Evolutionary conservation across 345 rosid genomes (phyloP).

Genomic region (Eucalyptus grandis): DNA sequence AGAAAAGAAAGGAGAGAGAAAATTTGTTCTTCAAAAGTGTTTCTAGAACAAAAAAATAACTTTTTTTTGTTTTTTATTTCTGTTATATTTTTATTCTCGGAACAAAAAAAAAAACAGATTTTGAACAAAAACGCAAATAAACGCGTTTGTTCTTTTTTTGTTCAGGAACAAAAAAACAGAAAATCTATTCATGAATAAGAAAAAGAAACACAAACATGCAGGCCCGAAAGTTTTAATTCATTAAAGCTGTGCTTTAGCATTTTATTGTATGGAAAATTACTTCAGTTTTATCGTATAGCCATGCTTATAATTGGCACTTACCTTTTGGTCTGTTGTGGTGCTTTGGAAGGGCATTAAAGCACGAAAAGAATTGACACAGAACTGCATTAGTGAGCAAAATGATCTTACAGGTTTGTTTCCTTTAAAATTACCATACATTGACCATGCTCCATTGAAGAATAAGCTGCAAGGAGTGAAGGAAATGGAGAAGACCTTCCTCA

Average conservation of each 20-base stretch:
- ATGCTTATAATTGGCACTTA: background rate
- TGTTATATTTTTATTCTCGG: no score
- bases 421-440: background rate
- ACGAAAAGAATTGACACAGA: background rate
- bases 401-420: background rate
- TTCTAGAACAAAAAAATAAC: no score
- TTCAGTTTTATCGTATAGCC: background rate
- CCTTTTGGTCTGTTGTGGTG: background rate
- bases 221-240: background rate
- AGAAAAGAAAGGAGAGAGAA: no score
- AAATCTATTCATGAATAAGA: no score
- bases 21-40: no score
- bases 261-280: background rate
- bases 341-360: background rate
- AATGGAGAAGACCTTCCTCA: background rate
- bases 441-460: background rate
- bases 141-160: no score
- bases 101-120: no score
- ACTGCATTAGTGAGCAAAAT: background rate
- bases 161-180: no score
- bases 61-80: no score
- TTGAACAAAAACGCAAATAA: no score
- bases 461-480: background rate
- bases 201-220: no score
- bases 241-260: background rate